Base-by-base conservation (phyloP, 352 stramenopile genomes). In the Phytophthora megakarya region DNA sequence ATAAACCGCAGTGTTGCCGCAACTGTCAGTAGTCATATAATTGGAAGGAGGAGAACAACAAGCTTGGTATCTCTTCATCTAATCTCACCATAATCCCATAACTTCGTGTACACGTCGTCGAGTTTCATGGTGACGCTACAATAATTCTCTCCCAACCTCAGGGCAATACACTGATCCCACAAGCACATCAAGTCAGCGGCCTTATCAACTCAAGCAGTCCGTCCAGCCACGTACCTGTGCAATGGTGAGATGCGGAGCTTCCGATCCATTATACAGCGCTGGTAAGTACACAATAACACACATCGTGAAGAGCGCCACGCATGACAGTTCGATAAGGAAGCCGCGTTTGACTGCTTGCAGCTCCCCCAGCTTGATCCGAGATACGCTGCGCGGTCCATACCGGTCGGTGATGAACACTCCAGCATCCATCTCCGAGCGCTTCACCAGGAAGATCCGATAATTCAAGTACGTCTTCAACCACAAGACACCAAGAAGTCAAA, bases 321-420 rank as follows among this genome's bases (percentile, higher is more conserved):
- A 80, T 16, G 73, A 70, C 25, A 87, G 57, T 57, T 87, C 73
- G 32, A 87, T 73, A 26, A 84, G 23, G 42, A 85, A 85, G 21
- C 65, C 75, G 39, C 75, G 71, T 47, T 85, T 84, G 51, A 80
- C 73, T 6, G 70, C 67, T 15, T 68, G 61, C 22, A 87, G 59
- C 33, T 80, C 70, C 10, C 59, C 64, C 60, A 79, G 42, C 37
- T 80, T 80, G 37, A 82, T 75, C 43, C 75, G 50, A 15, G 72
- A 75, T 16, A 87, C 67, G 35, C 72, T 87, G 19, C 75, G 67
- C 3, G 78, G 76, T 0, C 73, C 75, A 46, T 83, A 76, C 33
- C 75, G 72, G 28, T 81, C 71, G 7, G 78, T 87, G 50, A 87
- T 78, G 50, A 87, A 87, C 38, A 87, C 73, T 35, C 78, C 78